These are phyloP conservation scores for Trichoderma harzianum DNA, from an alignment of 2,329 filamentous ascomycete genomes.

Conservation along the genomic window DNA sequence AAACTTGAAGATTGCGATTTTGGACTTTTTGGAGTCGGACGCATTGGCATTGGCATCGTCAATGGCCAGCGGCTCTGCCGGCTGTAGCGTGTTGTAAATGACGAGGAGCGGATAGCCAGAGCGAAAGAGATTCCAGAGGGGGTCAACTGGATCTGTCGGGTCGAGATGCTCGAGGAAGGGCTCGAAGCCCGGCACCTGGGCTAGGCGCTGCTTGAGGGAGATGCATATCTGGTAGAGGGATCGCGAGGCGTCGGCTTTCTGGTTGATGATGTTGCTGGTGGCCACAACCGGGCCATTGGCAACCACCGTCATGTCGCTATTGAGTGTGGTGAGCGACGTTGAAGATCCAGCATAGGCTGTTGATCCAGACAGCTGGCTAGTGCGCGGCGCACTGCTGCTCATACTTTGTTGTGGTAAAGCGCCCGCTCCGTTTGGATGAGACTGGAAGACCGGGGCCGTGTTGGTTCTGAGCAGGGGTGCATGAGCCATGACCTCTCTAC, in stretches of 20 bases:
- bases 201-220: conserved; percentile 74
- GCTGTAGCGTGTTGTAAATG: conserved; percentile 83
- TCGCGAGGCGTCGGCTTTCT: conserved; percentile 83
- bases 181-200: conserved; percentile 80
- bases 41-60: conserved; percentile 56
- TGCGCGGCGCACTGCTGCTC: conserved; percentile 53
- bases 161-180: conserved; percentile 69
- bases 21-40: conserved; percentile 71
- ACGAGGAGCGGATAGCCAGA: conserved; percentile 79
- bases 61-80: conserved; percentile 63
- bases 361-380: conserved; percentile 61
- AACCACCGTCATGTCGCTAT: conserved; percentile 42
- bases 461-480: conserved; percentile 58
- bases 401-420: conserved; percentile 40
- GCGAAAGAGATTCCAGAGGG: conserved; percentile 83
- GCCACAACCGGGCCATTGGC: conserved; percentile 64
- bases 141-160: conserved; percentile 73
- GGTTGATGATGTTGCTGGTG: conserved; percentile 94
- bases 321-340: conserved; percentile 50
- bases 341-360: conserved; percentile 55
- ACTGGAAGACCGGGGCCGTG: conserved; percentile 53
- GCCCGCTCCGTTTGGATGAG: conserved; percentile 45
- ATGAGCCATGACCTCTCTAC: conserved; percentile 53
- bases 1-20: conserved; percentile 89
- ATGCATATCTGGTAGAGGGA: conserved; percentile 96